Conservation (phyloP, 345 rosid species). For the Dovyalis caffra region DNA sequence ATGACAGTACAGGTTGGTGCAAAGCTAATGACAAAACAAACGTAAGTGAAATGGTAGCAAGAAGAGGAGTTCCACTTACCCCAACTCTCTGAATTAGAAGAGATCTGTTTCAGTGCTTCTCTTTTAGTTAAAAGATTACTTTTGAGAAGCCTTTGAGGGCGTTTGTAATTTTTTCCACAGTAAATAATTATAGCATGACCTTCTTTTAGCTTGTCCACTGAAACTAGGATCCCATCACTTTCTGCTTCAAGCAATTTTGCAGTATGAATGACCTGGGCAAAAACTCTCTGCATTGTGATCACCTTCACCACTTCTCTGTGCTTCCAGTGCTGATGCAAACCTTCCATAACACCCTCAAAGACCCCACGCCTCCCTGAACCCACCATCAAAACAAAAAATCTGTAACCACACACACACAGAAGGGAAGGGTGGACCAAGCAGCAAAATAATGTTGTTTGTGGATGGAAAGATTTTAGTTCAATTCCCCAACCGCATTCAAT, state of each 20-base stretch:
- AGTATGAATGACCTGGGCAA: conserved; percentile 53
- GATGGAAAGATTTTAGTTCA: too few relatives aligned
- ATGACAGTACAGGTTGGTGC: neutral
- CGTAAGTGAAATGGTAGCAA: neutral
- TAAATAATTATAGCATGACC: conserved; percentile 74
- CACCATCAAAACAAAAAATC: conserved; percentile 11
- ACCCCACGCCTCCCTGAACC: conserved; percentile 78
- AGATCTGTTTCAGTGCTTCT: conserved; percentile 64
- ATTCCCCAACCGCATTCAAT: too few relatives aligned
- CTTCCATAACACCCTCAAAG: conserved; percentile 83
- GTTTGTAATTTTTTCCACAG: conserved; percentile 84
- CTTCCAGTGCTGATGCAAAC: conserved; percentile 92
- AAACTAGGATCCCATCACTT: conserved; percentile 73
- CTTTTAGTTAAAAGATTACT: conserved; percentile 68
- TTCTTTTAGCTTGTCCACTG: conserved; percentile 64
- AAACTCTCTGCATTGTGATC: conserved; percentile 67
- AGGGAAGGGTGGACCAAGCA: neutral
- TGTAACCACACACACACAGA: neutral
- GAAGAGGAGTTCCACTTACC: conserved; percentile 42
- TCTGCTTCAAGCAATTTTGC: conserved; percentile 71
- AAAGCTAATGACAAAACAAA: conserved; percentile 1
- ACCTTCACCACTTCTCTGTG: conserved; percentile 78
- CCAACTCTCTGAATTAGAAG: conserved; percentile 74
- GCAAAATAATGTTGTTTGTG: too few relatives aligned
- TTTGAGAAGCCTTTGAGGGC: conserved; percentile 48